Conservation (phyloP, 805 yeast genomes). For the Nadsonia fulvescens region DNA sequence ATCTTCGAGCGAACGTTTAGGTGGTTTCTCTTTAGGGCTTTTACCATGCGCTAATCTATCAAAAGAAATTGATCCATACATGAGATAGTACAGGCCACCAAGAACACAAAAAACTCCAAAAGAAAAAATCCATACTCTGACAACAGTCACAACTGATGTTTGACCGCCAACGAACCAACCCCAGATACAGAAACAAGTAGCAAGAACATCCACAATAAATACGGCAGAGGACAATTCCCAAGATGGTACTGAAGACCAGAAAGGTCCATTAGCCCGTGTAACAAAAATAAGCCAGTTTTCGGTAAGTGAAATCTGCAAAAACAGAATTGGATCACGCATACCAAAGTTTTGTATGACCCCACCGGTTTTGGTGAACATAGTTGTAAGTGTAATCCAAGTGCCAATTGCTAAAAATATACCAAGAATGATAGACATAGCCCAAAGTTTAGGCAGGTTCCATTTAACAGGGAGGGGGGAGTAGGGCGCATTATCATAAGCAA, state of each 20-base stretch:
- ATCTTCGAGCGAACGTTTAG: conserved; percentile 38
- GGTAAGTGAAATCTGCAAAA: conserved; percentile 85
- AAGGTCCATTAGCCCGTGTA: conserved; percentile 94
- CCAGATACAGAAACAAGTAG: conserved; percentile 81
- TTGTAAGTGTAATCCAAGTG: conserved; percentile 88
- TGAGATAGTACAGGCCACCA: conserved; percentile 92
- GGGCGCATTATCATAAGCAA: conserved; percentile 89
- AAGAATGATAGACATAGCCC: conserved; percentile 64
- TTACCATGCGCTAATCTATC: conserved; percentile 42
- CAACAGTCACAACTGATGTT: conserved; percentile 90
- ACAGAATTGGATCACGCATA: conserved; percentile 80
- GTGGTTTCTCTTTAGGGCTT: conserved; percentile 21
- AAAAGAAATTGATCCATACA: conserved; percentile 39
- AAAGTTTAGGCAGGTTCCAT: conserved; percentile 88
- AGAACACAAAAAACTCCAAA: conserved; percentile 92
- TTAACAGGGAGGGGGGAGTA: conserved; percentile 83
- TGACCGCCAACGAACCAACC: conserved; percentile 98
- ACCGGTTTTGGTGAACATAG: conserved; percentile 89
- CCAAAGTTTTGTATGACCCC: conserved; percentile 86
- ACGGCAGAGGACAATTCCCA: conserved; percentile 96
- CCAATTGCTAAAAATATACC: conserved; percentile 55
- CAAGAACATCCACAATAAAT: conserved; percentile 71
- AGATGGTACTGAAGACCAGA: conserved; percentile 93
- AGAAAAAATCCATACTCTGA: conserved; percentile 88
- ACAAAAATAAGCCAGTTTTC: conserved; percentile 96